A percentile compares a stretch with the other conserved stretches of the same genome.
These are phyloP conservation scores for Arthroderma uncinatum DNA, from an alignment of 2,329 filamentous ascomycete genomes.

Conservation along the genomic window DNA sequence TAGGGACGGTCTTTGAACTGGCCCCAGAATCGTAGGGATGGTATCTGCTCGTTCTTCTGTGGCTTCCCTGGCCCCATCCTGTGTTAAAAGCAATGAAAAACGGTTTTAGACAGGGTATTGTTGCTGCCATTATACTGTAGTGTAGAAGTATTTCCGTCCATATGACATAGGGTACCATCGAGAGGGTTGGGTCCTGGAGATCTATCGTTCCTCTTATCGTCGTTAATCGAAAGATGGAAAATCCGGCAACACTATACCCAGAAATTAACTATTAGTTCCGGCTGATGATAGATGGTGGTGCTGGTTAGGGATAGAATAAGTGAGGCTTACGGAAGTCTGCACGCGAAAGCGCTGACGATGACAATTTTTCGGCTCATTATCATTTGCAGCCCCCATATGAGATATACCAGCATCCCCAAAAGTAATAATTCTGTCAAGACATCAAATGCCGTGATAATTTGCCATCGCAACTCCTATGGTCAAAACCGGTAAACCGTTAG, in stretches of 20 bases:
- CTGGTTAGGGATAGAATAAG: not conserved
- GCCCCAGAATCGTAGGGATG: not conserved
- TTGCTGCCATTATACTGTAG: conserved; percentile 33
- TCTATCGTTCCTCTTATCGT: conserved; percentile 19
- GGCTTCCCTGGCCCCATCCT: conserved; percentile 7
- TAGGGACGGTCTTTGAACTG: not conserved
- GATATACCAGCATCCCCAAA: conserved; percentile 23
- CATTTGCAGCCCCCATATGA: conserved; percentile 32
- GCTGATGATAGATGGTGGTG: not conserved
- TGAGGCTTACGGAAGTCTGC: conserved; percentile 24
- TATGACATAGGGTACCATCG: conserved; percentile 25
- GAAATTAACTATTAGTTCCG: not conserved
- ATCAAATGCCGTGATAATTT: conserved; percentile 31
- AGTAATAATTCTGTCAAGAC: conserved; percentile 26
- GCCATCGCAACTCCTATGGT: conserved; percentile 22
- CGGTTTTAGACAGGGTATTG: conserved; percentile 26
- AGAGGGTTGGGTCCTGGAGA: conserved; percentile 23
- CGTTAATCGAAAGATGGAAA: not conserved
- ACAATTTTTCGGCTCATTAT: conserved; percentile 23
- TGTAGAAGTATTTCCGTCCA: conserved; percentile 31
- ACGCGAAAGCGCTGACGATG: conserved; percentile 29
- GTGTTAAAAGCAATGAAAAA: conserved; percentile 14
- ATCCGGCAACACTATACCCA: not conserved
- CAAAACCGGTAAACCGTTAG: not conserved
- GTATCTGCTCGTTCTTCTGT: conserved; percentile 11